Percentiles rank a stretch among this genome's conserved stretches.
phyloP scores from a whole-genome alignment of 768 basidiomycete genomes.

The Phaeolepiota aurea region DNA sequence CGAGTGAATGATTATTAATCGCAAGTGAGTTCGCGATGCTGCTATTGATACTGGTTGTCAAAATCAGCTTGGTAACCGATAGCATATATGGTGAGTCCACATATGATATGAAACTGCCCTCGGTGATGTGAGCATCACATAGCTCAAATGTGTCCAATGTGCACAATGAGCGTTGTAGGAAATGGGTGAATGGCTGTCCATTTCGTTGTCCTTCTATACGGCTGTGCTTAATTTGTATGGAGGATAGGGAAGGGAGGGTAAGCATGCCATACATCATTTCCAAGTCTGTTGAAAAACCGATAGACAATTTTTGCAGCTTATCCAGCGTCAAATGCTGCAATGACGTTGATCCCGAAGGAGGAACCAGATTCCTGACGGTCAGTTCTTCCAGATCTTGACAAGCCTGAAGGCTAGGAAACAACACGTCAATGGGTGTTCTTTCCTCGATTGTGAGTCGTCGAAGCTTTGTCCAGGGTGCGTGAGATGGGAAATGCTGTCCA shows the following conservation, averaged over 20 bases:
- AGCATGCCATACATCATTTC: not conserved
- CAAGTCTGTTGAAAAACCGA: not conserved
- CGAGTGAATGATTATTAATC: not conserved
- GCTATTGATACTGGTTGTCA: not conserved
- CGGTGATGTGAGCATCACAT: not conserved
- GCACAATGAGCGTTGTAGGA: not conserved
- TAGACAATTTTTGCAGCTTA: not conserved
- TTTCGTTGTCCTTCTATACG: not conserved
- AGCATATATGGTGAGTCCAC: not conserved
- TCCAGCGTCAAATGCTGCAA: not conserved
- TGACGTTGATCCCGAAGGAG: not conserved
- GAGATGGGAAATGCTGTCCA: not conserved
- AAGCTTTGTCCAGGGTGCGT: not conserved
- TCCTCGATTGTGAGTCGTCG: not conserved
- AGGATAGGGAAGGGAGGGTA: not conserved
- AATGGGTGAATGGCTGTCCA: not conserved
- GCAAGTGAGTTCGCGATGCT: not conserved
- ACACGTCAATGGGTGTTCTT: not conserved
- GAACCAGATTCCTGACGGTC: not conserved
- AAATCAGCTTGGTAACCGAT: not conserved
- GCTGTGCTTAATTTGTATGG: not conserved
- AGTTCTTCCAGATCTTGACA: not conserved
- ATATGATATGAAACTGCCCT: not conserved
- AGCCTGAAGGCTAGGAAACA: not conserved
- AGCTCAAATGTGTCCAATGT: not conserved